Evolutionary conservation across 2,329 filamentous ascomycete genomes (phyloP), one percentile per base, ranked within the genome.

Genomic region (Phyllosticta citriasiana): DNA sequence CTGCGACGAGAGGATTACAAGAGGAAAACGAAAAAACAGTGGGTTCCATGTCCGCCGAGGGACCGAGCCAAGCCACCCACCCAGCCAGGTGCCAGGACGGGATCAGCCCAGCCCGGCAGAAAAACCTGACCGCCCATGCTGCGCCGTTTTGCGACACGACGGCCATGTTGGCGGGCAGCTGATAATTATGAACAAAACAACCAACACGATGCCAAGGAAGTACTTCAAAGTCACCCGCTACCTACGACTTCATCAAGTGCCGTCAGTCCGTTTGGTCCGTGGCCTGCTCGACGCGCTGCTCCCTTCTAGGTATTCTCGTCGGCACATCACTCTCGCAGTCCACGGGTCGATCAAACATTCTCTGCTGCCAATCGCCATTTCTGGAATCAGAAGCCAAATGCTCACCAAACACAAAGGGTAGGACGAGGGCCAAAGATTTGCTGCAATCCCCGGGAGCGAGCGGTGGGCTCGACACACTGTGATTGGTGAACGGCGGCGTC

Each of bases 341-440:
- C 88, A 91, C 0, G 88, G 86, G 57, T 88, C 87, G 25, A 91
- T 80, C 52, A 92, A 73, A 63, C 84, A 88, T 70, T 91, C 88
- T 59, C 82, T 7, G 27, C 79, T 57, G 82, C 78, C 25, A 19
- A 54, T 56, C 27, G 55, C 84, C 82, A 71, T 88, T 84, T 55
- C 84, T 80, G 57, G 84, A 79, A 53, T 82, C 85, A 88, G 14
- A 89, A 79, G 63, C 88, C 85, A 50, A 92, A 79, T 92, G 79
- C 69, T 89, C 86, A 5, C 86, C 86, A 7, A 92, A 79, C 0
- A 87, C 91, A 57, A 91, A 75, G 63, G 90, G 84, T 79, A 47
- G 92, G 80, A 1, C 85, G 84, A 62, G 88, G 86, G 65, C 89
- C 81, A 53, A 91, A 73, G 0, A 88, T 81, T 26, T 57, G 54